A percentile compares a stretch with the other conserved stretches of the same genome.
phyloP scores from a whole-genome alignment of 495 filamentous ascomycete genomes.

The Lineolata rhizophorae region DNA sequence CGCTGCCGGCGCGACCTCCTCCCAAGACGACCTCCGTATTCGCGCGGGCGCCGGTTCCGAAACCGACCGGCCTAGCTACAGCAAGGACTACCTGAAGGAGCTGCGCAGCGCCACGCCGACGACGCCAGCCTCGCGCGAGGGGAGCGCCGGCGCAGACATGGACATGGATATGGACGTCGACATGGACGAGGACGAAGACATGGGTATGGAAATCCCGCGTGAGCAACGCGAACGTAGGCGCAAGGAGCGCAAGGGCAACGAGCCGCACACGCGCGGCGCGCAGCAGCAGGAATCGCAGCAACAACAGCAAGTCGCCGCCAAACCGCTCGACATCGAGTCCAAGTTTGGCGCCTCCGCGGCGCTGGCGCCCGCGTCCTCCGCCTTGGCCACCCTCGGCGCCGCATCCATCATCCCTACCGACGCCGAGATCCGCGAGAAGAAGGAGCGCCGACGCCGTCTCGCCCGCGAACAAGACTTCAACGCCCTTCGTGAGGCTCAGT shows the following conservation, averaged over 20 bases:
- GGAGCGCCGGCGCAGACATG: background rate
- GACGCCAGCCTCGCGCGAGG: conserved; percentile 31
- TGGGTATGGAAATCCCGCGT: too few relatives aligned
- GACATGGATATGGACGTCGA: too few relatives aligned
- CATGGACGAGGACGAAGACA: conserved; percentile 22
- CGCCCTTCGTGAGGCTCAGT: too few relatives aligned
- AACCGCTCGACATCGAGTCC: conserved; percentile 36
- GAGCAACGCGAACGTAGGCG: too few relatives aligned
- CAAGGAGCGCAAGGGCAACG: too few relatives aligned
- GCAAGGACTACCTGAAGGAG: conserved; percentile 65
- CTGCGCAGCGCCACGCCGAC: conserved; percentile 63
- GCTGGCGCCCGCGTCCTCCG: conserved; percentile 11
- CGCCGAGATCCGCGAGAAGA: conserved; percentile 82
- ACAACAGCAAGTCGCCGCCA: background rate
- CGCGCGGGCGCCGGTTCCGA: conserved; percentile 33
- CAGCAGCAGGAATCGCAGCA: conserved; percentile 1
- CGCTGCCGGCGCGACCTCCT: conserved; percentile 22
- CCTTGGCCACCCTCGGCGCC: conserved; percentile 15
- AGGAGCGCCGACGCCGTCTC: conserved; percentile 59
- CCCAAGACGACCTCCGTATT: conserved; percentile 33
- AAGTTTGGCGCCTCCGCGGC: conserved; percentile 33
- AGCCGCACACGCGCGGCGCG: conserved; percentile 4
- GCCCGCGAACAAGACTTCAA: conserved; percentile 70
- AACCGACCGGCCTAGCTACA: conserved; percentile 65
- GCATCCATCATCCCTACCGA: conserved; percentile 79